Evolutionary conservation across 345 rosid species (phyloP), one percentile per base, ranked within the genome.

Genomic region (Acer negundo): DNA sequence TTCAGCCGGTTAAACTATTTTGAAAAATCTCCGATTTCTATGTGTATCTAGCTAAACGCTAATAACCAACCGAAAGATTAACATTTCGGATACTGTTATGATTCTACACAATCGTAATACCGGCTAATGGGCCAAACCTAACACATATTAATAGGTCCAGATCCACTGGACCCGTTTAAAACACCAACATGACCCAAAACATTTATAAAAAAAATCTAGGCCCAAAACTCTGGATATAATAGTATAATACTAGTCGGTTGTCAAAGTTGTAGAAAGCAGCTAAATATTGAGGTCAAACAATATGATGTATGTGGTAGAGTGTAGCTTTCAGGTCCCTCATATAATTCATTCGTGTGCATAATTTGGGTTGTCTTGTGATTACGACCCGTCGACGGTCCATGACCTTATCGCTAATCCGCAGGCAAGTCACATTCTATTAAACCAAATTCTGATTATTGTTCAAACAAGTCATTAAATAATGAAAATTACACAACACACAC

Each of bases 281-380:
- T 17, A 28, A 26, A 31, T 31, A 31, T 31, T 2, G 10, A 55
- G 12, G 26, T 7, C 3, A 16, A 70, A 70, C n/a, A 70, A 53
- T 53, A 51, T 62, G 20, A 67, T 47, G 38, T 69, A 24, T 23
- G 63, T 2, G 75, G 64, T 72, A 47, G 51, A 15, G 19, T 61
- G 75, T 47, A 47, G 75, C 80, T 70, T 35, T 35, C 38, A 35
- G 6, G 38, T 35, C 38, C 38, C 38, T 35, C 38, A 35, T 35
- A 35, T 35, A 35, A 35, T 70, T 77, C 80, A 47, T 15, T 40
- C 40, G 47, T 56, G 19, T 15, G 68, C 66, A 22, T 61, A 8
- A 1, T 20, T 20, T 26, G 35, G 42, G 58, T 56, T 4, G 47
- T 38, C 24, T 6, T 55, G 28, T 58, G n/a, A 40, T 28, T 38